Evolutionary conservation across 2,329 filamentous ascomycete species (phyloP).

Genomic region (Nakataea oryzae): DNA sequence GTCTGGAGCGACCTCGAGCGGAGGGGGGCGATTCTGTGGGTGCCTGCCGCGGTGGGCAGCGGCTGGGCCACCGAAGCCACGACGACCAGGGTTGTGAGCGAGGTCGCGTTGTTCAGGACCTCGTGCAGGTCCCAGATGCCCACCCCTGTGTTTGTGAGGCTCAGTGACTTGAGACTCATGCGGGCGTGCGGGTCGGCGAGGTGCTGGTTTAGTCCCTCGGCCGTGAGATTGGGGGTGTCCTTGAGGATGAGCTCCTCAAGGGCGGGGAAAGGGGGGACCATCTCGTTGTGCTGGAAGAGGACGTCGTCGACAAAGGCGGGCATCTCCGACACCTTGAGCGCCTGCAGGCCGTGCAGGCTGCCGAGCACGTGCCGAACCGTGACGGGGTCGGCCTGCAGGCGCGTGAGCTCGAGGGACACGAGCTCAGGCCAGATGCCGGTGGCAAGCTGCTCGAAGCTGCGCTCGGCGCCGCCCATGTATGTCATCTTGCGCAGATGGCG

Average conservation of each 20-base stretch:
- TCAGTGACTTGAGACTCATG: conserved; percentile 54
- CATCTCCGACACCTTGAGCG: conserved; percentile 64
- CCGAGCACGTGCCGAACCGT: conserved; percentile 62
- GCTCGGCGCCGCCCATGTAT: conserved; percentile 69
- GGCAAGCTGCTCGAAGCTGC: conserved; percentile 60
- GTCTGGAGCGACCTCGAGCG: conserved; percentile 58
- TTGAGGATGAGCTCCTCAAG: conserved; percentile 65
- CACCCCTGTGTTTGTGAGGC: conserved; percentile 63
- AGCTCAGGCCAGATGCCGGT: conserved; percentile 59
- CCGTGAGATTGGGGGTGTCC: conserved; percentile 61
- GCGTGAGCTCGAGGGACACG: conserved; percentile 61
- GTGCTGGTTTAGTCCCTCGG: conserved; percentile 58
- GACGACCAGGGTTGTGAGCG: conserved; percentile 46
- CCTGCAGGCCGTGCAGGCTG: conserved; percentile 55
- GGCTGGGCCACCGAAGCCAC: conserved; percentile 37
- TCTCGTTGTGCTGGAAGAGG: conserved; percentile 49
- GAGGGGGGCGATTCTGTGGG: conserved; percentile 46
- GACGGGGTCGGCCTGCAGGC: conserved; percentile 58
- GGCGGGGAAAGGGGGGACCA: conserved; percentile 62
- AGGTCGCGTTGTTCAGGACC: conserved; percentile 46
- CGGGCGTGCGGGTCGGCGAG: conserved; percentile 49
- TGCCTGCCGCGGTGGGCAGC: conserved; percentile 34
- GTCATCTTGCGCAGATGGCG: conserved; percentile 82
- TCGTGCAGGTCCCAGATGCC: conserved; percentile 49
- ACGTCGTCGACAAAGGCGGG: conserved; percentile 65